These are phyloP conservation scores for Rhizopogon vulgaris DNA, from an alignment of 768 basidiomycete genomes.

Conservation along the genomic window DNA sequence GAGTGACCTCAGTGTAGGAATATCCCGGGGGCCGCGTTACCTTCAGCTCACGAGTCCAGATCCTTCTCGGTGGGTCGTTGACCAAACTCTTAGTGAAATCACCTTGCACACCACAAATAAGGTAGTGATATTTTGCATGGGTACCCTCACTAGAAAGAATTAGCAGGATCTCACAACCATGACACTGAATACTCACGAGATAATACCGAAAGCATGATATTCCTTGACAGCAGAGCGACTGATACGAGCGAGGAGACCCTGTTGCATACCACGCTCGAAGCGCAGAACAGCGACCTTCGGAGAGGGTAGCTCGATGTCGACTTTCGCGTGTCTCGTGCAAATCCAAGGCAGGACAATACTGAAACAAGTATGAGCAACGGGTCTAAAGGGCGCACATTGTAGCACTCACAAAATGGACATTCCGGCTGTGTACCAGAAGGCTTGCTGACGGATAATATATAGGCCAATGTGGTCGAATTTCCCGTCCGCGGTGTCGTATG, in stretches of 20 bases:
- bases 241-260: slow-evolving; percentile 69
- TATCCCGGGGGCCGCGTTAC: slow-evolving; percentile 26
- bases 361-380: slow-evolving; percentile 7
- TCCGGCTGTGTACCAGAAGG: slow-evolving; percentile 70
- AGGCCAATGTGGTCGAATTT: slow-evolving; percentile 53
- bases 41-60: slow-evolving; percentile 82
- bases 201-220: slow-evolving; percentile 77
- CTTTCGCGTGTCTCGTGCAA: slow-evolving; percentile 63
- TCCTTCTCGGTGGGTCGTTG: slow-evolving; percentile 55
- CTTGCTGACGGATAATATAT: slow-evolving; percentile 58
- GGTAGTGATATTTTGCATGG: slow-evolving; percentile 71
- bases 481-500: slow-evolving; percentile 48
- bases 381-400: neutral
- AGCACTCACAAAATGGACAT: slow-evolving; percentile 65
- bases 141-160: slow-evolving; percentile 50
- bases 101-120: slow-evolving; percentile 78
- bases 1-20: neutral
- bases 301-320: slow-evolving; percentile 79
- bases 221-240: slow-evolving; percentile 71
- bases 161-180: slow-evolving; percentile 4
- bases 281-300: slow-evolving; percentile 74
- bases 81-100: slow-evolving; percentile 76
- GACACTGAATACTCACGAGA: slow-evolving; percentile 45
- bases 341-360: slow-evolving; percentile 74
- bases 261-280: slow-evolving; percentile 80